Evolutionary conservation across 306 rosid genomes (phyloP).

Genomic region (Rosa chinensis): DNA sequence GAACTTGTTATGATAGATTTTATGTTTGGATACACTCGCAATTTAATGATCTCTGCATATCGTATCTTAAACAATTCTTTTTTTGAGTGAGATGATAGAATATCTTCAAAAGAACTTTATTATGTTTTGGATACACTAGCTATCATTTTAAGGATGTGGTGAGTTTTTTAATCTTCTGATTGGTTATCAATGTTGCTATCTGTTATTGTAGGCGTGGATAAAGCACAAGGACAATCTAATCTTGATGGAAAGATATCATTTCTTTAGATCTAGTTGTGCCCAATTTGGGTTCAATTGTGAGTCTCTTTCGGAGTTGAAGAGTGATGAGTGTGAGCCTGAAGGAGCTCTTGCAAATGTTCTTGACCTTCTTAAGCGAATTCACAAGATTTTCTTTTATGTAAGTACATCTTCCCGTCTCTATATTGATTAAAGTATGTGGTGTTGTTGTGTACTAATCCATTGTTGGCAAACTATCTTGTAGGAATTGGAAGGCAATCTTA

Average conservation of each 20-base stretch:
- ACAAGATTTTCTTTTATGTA: conserved; percentile 70
- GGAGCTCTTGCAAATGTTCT: conserved; percentile 81
- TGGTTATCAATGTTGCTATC: conserved; percentile 6
- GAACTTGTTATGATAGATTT: background rate
- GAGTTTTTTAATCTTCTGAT: conserved; percentile 15
- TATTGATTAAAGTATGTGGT: conserved; percentile 1
- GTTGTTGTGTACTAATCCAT: conserved; percentile 31
- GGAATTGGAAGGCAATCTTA: conserved; percentile 52
- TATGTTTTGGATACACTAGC: background rate
- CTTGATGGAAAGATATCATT: conserved; percentile 92
- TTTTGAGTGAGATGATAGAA: background rate
- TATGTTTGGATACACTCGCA: background rate
- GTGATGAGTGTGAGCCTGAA: conserved; percentile 73
- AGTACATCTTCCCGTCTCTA: conserved; percentile 22
- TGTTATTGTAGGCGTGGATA: conserved; percentile 72
- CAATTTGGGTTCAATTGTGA: conserved; percentile 74
- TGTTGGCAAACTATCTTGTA: conserved; percentile 38
- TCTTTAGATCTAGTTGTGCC: conserved; percentile 78
- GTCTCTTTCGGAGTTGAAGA: conserved; percentile 71
- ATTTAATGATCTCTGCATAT: background rate
- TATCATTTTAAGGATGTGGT: conserved; percentile 8
- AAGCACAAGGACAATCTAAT: conserved; percentile 77
- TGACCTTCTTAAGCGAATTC: conserved; percentile 66
- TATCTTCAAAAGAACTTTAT: background rate
- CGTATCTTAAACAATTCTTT: background rate